Conservation (phyloP, 805 yeast genomes). For the Spathaspora passalidarum region DNA sequence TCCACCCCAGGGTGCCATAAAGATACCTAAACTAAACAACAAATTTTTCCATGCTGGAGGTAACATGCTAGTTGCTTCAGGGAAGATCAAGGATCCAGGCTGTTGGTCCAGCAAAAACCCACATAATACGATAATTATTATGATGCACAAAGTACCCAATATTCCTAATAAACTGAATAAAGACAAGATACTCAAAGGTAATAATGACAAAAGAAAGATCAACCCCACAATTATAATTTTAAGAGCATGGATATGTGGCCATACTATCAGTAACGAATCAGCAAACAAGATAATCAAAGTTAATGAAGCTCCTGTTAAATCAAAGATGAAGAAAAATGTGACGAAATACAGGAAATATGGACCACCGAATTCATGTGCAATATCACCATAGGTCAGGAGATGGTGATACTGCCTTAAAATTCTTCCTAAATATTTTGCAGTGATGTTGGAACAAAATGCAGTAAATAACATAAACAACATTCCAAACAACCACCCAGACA, state of each 20-base stretch:
- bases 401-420: constrained; percentile 39
- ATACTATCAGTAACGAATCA: constrained; percentile 54
- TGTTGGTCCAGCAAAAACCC: constrained; percentile 39
- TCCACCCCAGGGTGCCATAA: constrained; percentile 83
- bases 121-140: constrained; percentile 44
- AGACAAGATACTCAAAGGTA: constrained; percentile 55
- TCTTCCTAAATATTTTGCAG: constrained; percentile 54
- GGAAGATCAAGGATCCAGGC: constrained; percentile 56
- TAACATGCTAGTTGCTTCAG: constrained; percentile 39
- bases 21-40: constrained; percentile 57
- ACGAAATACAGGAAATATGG: constrained; percentile 38
- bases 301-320: constrained; percentile 58
- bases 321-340: constrained; percentile 50
- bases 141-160: constrained; percentile 49
- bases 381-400: constrained; percentile 56
- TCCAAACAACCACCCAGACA: constrained; percentile 67
- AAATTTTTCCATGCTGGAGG: constrained; percentile 33
- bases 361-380: constrained; percentile 53
- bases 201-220: constrained; percentile 48
- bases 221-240: constrained; percentile 38
- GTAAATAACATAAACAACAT: constrained; percentile 37
- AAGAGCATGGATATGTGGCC: constrained; percentile 36
- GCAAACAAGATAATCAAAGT: constrained; percentile 58
- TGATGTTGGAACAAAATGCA: constrained; percentile 48
- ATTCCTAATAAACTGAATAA: constrained; percentile 56